phyloP scores from a whole-genome alignment of 352 stramenopile species.

The Globisporangium spiculum region DNA sequence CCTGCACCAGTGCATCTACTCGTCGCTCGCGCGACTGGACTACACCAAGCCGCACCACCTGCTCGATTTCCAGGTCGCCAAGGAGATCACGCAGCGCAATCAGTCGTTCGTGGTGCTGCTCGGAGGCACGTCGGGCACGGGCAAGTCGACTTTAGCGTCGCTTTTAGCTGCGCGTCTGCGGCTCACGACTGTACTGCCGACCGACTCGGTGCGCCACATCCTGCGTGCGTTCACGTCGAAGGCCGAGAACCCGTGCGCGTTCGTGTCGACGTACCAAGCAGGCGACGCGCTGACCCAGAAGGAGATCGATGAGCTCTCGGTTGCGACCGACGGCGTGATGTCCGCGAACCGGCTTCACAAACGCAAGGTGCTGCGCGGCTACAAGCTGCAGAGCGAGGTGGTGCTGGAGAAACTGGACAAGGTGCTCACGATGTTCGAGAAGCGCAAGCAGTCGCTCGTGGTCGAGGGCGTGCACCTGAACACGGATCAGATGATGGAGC shows the following conservation, averaged over 20 bases:
- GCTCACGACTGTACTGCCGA: slow-evolving; percentile 82
- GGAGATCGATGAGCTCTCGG: slow-evolving; percentile 46
- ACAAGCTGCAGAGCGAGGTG: slow-evolving; percentile 78
- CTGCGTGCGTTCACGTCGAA: slow-evolving; percentile 79
- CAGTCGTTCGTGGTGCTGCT: slow-evolving; percentile 85
- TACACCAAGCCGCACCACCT: slow-evolving; percentile 86
- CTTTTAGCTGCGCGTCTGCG: slow-evolving; percentile 70
- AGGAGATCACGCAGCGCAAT: slow-evolving; percentile 84
- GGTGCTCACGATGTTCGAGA: slow-evolving; percentile 85
- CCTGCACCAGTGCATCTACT: slow-evolving; percentile 82
- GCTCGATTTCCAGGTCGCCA: slow-evolving; percentile 80
- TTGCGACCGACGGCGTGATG: slow-evolving; percentile 40
- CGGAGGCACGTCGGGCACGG: slow-evolving; percentile 82
- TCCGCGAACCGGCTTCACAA: slow-evolving; percentile 77
- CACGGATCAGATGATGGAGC: slow-evolving; percentile 74
- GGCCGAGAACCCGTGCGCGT: slow-evolving; percentile 74
- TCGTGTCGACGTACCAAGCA: slow-evolving; percentile 88
- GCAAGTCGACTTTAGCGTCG: slow-evolving; percentile 84
- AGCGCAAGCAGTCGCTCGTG: slow-evolving; percentile 76
- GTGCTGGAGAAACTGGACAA: slow-evolving; percentile 83
- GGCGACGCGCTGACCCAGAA: slow-evolving; percentile 60
- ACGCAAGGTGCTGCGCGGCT: slow-evolving; percentile 76
- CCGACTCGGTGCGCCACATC: slow-evolving; percentile 84
- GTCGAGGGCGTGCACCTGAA: slow-evolving; percentile 87
- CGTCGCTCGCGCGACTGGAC: slow-evolving; percentile 68